Base-by-base conservation (phyloP, 2,329 filamentous ascomycete species). In the Neoarthrinium moseri region DNA sequence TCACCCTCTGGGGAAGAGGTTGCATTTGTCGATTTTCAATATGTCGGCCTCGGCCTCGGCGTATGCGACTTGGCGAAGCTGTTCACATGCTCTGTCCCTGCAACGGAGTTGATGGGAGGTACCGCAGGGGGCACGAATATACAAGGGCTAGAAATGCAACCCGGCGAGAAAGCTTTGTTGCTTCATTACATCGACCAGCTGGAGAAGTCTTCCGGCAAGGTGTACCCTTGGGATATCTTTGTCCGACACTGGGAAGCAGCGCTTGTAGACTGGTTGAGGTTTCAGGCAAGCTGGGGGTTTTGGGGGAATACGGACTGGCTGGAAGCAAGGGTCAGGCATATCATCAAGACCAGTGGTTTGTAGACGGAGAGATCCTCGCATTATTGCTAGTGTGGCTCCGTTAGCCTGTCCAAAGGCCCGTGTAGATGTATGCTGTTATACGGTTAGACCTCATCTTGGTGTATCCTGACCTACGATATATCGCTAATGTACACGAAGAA, bases 11-110 rank as follows among this genome's bases (percentile, higher is more conserved):
- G 78, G 1, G 62, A 75, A 2, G 48, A 66, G 4, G 80, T 83
- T 2, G 82, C 80, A 0, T 83, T 87, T 51, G 86, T 82, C 55
- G 84, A 87, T 57, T 87, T 87, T 46, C 84, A 87, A 53, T 87
- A 87, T 52, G 74, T 78, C 0, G 84, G 84, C 0, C 61, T 85
- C 0, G 83, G 84, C 0, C 59, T 86, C 0, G 83, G 84, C 0
- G 82, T 81, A 0, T 83, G 82, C 51, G 84, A 87, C 58, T 65
- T 87, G 0, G 83, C 82, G 2, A 86, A 86, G 56, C 61, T 86
- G 1, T 84, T 86, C 49, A 86, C 83, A 0, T 86, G 82, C 59
- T 85, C 83, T 2, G 72, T 86, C 0, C 81, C 82, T 0, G 29
- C 79, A 6, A 51, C 64, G 3, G 73, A 84, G 70, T 70, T 87